Conservation (phyloP, 768 basidiomycete genomes). For the Clavaria fumosa region DNA sequence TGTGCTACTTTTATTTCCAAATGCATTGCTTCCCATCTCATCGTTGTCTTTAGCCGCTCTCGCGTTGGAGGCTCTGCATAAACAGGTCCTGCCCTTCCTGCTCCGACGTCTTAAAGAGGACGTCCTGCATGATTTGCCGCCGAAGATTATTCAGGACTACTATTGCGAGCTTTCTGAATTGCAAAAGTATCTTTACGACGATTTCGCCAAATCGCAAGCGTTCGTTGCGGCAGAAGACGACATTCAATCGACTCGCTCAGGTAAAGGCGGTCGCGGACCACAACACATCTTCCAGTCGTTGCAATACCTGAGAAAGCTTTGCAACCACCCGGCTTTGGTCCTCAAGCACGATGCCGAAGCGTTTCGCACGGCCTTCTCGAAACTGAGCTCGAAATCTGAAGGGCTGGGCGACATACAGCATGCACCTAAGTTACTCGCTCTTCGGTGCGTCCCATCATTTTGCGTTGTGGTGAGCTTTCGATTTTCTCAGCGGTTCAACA, state of each 20-base stretch:
- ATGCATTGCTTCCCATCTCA: not conserved
- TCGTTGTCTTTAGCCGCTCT: conserved; percentile 51
- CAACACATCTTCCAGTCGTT: conserved; percentile 94
- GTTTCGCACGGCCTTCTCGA: conserved; percentile 39
- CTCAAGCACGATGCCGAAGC: conserved; percentile 58
- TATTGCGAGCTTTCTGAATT: conserved; percentile 94
- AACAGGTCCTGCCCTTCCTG: conserved; percentile 97
- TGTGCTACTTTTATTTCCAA: conserved; percentile 15
- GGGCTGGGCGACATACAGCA: conserved; percentile 68
- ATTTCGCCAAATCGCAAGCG: conserved; percentile 74
- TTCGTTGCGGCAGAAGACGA: conserved; percentile 46
- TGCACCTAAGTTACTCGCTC: conserved; percentile 85
- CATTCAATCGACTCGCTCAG: conserved; percentile 30
- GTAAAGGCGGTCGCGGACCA: conserved; percentile 35
- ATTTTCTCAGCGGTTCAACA: conserved; percentile 17
- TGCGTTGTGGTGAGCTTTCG: not conserved
- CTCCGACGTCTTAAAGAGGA: conserved; percentile 95
- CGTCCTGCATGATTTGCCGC: conserved; percentile 87
- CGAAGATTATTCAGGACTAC: conserved; percentile 99
- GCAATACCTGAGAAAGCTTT: conserved; percentile 92
- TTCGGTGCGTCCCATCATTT: conserved; percentile 41
- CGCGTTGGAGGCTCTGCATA: conserved; percentile 91
- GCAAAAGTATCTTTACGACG: conserved; percentile 89
- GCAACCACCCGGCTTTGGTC: conserved; percentile 92
- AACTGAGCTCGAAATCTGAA: conserved; percentile 30